These are phyloP conservation scores for Phytophthora ramorum DNA, from an alignment of 352 stramenopile genomes.

Conservation along the genomic window DNA sequence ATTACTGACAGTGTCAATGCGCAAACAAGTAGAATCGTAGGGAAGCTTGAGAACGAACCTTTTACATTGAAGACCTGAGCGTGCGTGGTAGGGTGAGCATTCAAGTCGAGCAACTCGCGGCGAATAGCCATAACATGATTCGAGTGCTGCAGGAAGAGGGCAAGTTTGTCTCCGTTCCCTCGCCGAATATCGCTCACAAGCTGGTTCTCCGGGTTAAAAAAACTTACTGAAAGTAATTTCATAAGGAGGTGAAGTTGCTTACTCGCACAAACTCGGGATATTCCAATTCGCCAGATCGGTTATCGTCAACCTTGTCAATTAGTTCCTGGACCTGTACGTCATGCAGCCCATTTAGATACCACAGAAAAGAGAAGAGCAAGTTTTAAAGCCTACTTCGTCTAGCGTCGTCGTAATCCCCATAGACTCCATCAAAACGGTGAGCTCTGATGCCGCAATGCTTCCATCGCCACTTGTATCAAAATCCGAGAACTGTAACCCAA, in stretches of 20 bases:
- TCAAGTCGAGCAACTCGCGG: constrained; percentile 49
- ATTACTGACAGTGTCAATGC: background rate
- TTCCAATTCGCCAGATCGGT: constrained; percentile 71
- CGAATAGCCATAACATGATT: constrained; percentile 65
- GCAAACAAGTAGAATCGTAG: background rate
- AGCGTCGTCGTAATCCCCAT: constrained; percentile 60
- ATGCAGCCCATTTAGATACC: background rate
- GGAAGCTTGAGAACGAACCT: constrained; percentile 30
- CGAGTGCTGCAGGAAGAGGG: constrained; percentile 68
- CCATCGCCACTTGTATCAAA: constrained; percentile 74
- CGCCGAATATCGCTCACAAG: constrained; percentile 71
- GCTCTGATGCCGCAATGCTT: constrained; percentile 62
- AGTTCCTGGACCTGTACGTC: constrained; percentile 52
- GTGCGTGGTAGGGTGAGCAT: constrained; percentile 32
- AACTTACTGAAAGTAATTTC: background rate
- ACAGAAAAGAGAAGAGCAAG: too few relatives aligned
- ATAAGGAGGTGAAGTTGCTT: background rate
- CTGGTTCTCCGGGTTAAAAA: constrained; percentile 27
- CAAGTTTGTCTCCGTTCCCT: constrained; percentile 66
- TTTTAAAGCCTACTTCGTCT: constrained; percentile 58
- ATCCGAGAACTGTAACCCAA: constrained; percentile 55
- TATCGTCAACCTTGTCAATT: constrained; percentile 80
- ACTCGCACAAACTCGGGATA: constrained; percentile 76
- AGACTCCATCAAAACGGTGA: constrained; percentile 67
- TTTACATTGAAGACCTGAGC: constrained; percentile 45